Conservation (phyloP, 345 rosid species). For the Salix arbutifolia region DNA sequence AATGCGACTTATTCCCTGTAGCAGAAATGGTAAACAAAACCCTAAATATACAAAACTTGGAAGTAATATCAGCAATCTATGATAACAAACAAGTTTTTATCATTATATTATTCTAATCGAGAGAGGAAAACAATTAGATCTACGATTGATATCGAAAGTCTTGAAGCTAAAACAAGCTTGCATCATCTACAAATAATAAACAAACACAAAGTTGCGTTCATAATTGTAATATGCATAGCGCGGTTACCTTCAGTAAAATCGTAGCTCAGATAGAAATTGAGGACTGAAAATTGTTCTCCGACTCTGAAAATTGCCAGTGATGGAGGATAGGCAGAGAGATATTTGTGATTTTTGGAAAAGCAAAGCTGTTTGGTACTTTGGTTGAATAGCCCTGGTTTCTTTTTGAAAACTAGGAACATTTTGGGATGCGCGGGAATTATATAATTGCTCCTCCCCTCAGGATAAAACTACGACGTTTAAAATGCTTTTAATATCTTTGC, state of each 20-base stretch:
- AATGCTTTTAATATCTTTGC: no score
- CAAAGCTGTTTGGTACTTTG: no score
- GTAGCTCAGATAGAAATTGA: background rate
- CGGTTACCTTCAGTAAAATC: background rate
- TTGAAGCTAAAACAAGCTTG: background rate
- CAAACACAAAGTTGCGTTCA: background rate
- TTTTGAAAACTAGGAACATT: background rate
- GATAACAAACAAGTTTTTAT: background rate
- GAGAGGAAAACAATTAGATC: background rate
- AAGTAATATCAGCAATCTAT: background rate
- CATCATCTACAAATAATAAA: background rate
- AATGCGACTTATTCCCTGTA: background rate
- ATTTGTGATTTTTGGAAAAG: background rate
- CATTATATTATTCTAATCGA: background rate
- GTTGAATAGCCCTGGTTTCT: background rate
- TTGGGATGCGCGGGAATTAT: slow-evolving; percentile 8
- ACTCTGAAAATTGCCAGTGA: background rate
- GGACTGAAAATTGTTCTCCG: background rate
- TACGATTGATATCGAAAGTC: background rate
- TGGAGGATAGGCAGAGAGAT: background rate
- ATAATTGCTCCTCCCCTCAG: background rate
- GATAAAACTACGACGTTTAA: background rate
- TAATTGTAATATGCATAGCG: background rate
- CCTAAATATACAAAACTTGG: background rate
- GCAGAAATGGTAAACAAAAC: background rate